These are phyloP conservation scores for Pseudocercospora pini-densiflorae DNA, from an alignment of 2,329 filamentous ascomycete genomes.

Conservation along the genomic window DNA sequence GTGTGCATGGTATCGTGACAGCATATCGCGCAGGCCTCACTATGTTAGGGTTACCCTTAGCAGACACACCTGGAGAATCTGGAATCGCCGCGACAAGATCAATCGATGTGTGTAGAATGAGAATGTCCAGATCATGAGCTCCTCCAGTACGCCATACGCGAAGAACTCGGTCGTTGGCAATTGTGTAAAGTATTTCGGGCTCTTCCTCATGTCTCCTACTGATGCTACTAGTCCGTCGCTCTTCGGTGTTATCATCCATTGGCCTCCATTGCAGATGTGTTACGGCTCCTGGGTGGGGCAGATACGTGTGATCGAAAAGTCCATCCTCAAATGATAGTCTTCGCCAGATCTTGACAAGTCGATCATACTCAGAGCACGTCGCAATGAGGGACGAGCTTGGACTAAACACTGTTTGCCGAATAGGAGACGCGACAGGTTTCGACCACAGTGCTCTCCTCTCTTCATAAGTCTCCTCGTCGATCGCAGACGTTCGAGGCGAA, in stretches of 20 bases:
- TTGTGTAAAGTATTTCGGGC: constrained; percentile 88
- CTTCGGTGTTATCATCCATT: constrained; percentile 66
- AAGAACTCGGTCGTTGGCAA: constrained; percentile 78
- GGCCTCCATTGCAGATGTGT: constrained; percentile 86
- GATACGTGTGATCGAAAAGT: constrained; percentile 87
- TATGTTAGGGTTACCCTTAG: constrained; percentile 54
- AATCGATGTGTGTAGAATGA: constrained; percentile 80
- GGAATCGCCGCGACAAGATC: constrained; percentile 73
- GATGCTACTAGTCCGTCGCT: constrained; percentile 47
- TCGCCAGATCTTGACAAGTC: constrained; percentile 90
- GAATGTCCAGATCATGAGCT: constrained; percentile 68
- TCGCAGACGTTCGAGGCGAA: constrained; percentile 28
- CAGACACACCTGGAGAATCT: constrained; percentile 39
- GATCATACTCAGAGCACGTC: constrained; percentile 76
- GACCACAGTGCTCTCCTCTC: constrained; percentile 66
- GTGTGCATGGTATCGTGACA: constrained; percentile 80
- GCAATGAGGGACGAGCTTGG: constrained; percentile 88
- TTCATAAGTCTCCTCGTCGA: constrained; percentile 48
- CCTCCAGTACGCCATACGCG: constrained; percentile 84
- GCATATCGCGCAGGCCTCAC: constrained; percentile 63
- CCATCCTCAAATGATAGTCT: constrained; percentile 84
- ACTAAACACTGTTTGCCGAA: constrained; percentile 77
- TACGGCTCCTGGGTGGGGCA: constrained; percentile 81
- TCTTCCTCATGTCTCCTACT: constrained; percentile 38
- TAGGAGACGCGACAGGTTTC: constrained; percentile 71